Base-by-base conservation (phyloP, 345 rosid species). In the Eutrema japonicum region DNA sequence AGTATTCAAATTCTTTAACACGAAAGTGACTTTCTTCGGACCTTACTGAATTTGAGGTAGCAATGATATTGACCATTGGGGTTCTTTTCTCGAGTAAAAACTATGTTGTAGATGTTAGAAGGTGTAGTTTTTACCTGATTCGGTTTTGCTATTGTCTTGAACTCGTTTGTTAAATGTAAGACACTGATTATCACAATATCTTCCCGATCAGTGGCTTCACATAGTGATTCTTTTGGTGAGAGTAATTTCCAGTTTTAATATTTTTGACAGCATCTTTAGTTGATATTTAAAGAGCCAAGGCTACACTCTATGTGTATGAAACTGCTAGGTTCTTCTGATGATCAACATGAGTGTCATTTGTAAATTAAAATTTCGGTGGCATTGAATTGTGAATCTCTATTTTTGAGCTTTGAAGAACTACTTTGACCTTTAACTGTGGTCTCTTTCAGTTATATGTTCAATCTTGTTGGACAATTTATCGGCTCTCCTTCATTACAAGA, bases 391-490 rank as follows among this genome's bases (percentile, higher is more conserved):
- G 37, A 30, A 12, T 62, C 37, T 54, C 46, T 64, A 38, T 52
- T 46, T 60, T 10, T 12, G 33, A 49, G 56, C 32, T 41, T 42
- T 35, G 8, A 60, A 49, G 41, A 38, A 46, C 42, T 61, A 33
- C 18, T 26, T 74, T 54, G 67, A 73, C 64, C 13, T 68, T 64
- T 78, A 41, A 26, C 56, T 73, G 49, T 81, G 77, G 35, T 49
- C 38, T 77, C 46, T 67, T 78, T 78, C 91, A 94, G 98, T 72
- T 94, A 94, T 66, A 87, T 94, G 74, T 80, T 88, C 82, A 91
- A 85, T 83, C 88, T 94, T 88, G 79, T 85, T 65, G 98, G 95
- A 43, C 96, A 88, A 82, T 82, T 82, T 70, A 85, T 91, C 77
- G 90, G 77, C 77, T 78, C 54, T 75, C 78, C 77, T 71, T 78